Base-by-base conservation (phyloP, 805 yeast genomes). In the Ogataea trehaloabstinens region DNA sequence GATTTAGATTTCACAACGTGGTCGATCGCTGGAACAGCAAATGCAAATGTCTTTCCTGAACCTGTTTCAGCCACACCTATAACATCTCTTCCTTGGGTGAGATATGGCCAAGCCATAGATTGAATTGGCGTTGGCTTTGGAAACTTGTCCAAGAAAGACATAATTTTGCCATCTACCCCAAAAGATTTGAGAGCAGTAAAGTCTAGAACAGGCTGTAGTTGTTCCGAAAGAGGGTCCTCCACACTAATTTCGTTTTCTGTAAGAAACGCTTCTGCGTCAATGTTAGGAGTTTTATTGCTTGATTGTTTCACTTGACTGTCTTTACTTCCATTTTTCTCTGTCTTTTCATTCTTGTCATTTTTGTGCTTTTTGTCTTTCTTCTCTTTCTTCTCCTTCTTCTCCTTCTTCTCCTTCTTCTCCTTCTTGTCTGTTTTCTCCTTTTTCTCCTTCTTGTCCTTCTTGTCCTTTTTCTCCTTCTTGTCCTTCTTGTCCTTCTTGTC, bases 1-100 rank as follows among this genome's bases (percentile, higher is more conserved):
- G 63, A 60, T 33, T 57, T 61, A 0, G 62, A 61, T 33, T 68
- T 56, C 28, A 80, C 54, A 41, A 91, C 67, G 46, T 80, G 80
- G 56, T 87, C 73, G 37, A 91, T 75, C n/a, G 97, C 96, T 34
- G 99, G 99, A 22, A 93, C 93, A 60, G 96, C 96, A 61, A 91
- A 93, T 0, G 96, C 98, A 66, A 91, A 83, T 0, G 99, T 91
- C 64, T 91, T 91, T 57, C 99, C 99, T 1, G 96, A 87, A 27
- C 99, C 99, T 3, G 99, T 91, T 67, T 91, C 97, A 11, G 99
- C 99, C 48, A 91, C 96, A 62, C 98, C 99, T 49, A 91, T 78
- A 19, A 90, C 95, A 60, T 91, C 99, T 42, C 82, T 74, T 13
- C 85, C 84, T 16, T 76, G 66, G 35, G 89, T 66, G 37, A 91